Evolutionary conservation across 345 rosid genomes (phyloP).

Genomic region (Eutrema heterophyllum): DNA sequence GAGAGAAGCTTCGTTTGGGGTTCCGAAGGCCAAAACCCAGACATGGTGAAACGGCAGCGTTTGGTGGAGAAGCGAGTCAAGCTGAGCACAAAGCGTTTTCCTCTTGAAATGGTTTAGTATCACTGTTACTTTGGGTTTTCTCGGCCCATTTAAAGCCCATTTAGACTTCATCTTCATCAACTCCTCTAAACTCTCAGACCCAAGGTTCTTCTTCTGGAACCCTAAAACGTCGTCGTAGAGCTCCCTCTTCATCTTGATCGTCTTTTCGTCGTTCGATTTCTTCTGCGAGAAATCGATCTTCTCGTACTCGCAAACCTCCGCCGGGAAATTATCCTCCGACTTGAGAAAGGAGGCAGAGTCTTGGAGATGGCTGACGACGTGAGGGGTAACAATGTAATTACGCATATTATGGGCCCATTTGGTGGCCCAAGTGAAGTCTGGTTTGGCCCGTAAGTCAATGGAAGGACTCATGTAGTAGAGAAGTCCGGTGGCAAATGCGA

Average conservation of each 20-base stretch:
- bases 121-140: constrained; percentile 69
- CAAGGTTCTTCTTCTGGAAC: constrained; percentile 56
- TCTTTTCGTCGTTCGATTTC: constrained; percentile 65
- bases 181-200: constrained; percentile 64
- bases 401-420: constrained; percentile 72
- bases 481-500: constrained; percentile 80
- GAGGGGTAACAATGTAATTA: constrained; percentile 60
- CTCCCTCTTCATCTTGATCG: constrained; percentile 80
- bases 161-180: constrained; percentile 77
- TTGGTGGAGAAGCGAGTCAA: constrained; percentile 81
- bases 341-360: constrained; percentile 40
- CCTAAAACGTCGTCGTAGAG: constrained; percentile 54
- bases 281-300: constrained; percentile 87
- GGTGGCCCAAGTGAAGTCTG: constrained; percentile 91
- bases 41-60: constrained; percentile 88
- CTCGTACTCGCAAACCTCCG: constrained; percentile 77
- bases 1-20: constrained; percentile 69
- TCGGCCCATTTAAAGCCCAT: constrained; percentile 70
- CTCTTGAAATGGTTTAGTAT: constrained; percentile 95
- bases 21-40: constrained; percentile 92
- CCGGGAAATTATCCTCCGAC: constrained; percentile 20
- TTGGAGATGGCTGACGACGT: constrained; percentile 55
- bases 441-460: constrained; percentile 65
- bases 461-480: constrained; percentile 89
- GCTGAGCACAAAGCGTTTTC: constrained; percentile 88